Percentiles rank a stretch among this genome's conserved stretches.
These are phyloP conservation scores for Tephrocybe sp. DNA, from an alignment of 768 basidiomycete species.

Conservation along the genomic window DNA sequence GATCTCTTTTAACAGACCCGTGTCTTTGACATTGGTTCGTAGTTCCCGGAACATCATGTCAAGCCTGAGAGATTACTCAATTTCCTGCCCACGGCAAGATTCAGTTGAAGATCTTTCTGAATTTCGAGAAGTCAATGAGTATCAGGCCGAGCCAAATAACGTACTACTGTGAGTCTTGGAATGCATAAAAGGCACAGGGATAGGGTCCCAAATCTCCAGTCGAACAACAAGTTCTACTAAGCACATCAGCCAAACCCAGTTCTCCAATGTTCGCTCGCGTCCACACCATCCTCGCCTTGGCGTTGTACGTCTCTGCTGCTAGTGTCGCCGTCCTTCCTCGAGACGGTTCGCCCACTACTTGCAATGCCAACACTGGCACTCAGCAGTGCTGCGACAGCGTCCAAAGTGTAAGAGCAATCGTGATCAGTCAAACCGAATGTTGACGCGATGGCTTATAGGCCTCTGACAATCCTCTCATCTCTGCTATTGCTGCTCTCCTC, in stretches of 20 bases:
- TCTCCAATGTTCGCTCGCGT: conserved; percentile 12
- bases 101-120: no score
- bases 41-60: no score
- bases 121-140: no score
- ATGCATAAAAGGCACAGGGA: conserved; percentile 2
- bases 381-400: conserved; percentile 8
- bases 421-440: neutral
- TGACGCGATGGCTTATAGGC: neutral
- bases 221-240: conserved; percentile 14
- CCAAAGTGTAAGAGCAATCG: neutral
- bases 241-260: conserved; percentile 1
- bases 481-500: conserved; percentile 10
- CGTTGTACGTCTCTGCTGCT: conserved; percentile 9
- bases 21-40: no score
- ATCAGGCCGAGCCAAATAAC: no score
- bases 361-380: conserved; percentile 8
- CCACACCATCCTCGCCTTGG: conserved; percentile 9
- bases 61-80: no score
- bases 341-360: neutral
- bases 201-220: conserved; percentile 4
- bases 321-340: conserved; percentile 5
- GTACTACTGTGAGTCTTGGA: neutral
- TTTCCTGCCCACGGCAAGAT: no score
- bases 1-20: no score
- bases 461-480: neutral